Evolutionary conservation across 2,329 filamentous ascomycete genomes (phyloP), one percentile per base, ranked within the genome.

Genomic region (Graphiopsis chlorocephala): DNA sequence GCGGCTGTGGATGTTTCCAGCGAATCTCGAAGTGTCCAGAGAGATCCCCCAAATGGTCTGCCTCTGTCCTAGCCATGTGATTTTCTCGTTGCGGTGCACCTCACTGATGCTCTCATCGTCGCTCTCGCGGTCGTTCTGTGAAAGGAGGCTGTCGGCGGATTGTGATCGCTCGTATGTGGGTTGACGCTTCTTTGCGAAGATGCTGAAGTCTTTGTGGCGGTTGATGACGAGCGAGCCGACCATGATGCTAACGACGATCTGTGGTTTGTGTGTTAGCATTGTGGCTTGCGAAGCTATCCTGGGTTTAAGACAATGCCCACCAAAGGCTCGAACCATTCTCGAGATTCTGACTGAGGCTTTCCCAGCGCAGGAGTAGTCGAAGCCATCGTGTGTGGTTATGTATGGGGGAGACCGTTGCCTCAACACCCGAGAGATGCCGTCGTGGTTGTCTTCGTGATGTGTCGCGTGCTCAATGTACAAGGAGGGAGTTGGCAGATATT

Each of bases 1-100:
- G 28, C 86, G 81, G 66, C 85, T 88, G 73, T 89, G 87, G 57
- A 84, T 74, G 72, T 88, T 77, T 66, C 83, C 80, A 45, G 82
- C 80, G 74, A 88, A 90, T n/a, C 85, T 82, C 3, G 84, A 84
- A 2, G 86, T 84, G 31, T 62, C 60, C 60, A 62, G 31, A 12
- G 48, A 33, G 28, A 62, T 70, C 87, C 88, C 12, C 86, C 86
- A 6, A 82, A 88, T 11, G 76, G 72, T 65, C 85, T 72, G 20
- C 26, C 60, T 80, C 73, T 68, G 47, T 61, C 65, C 50, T 81
- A 73, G n/a, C 86, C 83, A 69, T 81, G 85, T 69, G 82, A 83
- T 26, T 72, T 73, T 20, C 85, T 80, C 65, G 80, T 78, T 83
- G 53, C 45, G 20, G 28, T 29, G 4, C 17, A 45, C n/a, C 35